Evolutionary conservation across 768 basidiomycete species (phyloP).

Genomic region (Dentipellis sp.): DNA sequence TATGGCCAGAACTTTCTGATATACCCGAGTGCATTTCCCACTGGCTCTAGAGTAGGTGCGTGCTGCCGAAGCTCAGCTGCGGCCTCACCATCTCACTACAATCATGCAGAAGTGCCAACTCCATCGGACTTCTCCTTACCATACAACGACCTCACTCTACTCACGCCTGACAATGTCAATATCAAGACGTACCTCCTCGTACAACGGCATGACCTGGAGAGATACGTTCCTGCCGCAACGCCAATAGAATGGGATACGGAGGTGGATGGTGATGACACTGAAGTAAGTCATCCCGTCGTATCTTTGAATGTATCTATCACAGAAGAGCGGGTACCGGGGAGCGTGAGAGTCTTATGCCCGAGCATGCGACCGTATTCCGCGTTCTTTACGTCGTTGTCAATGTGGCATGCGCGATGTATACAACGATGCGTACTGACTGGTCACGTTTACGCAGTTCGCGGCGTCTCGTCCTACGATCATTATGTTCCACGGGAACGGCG

Average conservation of each 20-base stretch:
- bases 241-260: conserved; percentile 23
- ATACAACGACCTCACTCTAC: conserved; percentile 67
- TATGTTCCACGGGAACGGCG: conserved; percentile 91
- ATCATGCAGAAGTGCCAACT: conserved; percentile 49
- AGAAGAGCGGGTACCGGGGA: neutral
- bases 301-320: neutral
- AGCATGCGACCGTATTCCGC: neutral
- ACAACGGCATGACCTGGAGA: conserved; percentile 44
- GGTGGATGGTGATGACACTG: conserved; percentile 41
- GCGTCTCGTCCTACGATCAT: conserved; percentile 70
- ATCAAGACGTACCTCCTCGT: conserved; percentile 72
- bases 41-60: conserved; percentile 71
- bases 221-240: conserved; percentile 9
- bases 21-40: conserved; percentile 78
- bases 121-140: conserved; percentile 65
- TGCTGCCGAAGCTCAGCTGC: neutral
- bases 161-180: conserved; percentile 62
- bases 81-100: neutral
- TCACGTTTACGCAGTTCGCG: conserved; percentile 27
- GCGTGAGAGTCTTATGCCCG: neutral
- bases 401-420: neutral
- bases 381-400: neutral
- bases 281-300: conserved; percentile 29
- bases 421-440: neutral
- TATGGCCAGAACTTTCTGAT: conserved; percentile 86